These are phyloP conservation scores for Pseudocercospora eumusae DNA, from an alignment of 2,329 filamentous ascomycete species.

Conservation along the genomic window DNA sequence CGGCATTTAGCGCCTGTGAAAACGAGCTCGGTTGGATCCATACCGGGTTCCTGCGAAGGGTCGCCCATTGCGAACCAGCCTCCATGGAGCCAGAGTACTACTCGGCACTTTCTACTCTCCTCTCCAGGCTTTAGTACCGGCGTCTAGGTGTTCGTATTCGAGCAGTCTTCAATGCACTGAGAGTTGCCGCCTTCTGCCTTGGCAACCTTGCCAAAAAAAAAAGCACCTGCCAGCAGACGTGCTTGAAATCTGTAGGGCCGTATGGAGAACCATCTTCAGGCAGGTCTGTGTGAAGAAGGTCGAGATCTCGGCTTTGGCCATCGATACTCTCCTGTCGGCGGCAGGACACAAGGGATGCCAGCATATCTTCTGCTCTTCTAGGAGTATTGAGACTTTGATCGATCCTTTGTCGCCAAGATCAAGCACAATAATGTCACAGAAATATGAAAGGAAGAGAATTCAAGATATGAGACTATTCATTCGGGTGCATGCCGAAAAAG, in stretches of 20 bases:
- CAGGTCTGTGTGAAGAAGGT: not conserved
- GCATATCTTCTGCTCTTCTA: constrained; percentile 11
- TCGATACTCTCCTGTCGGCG: constrained; percentile 16
- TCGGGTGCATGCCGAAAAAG: too few species aligned
- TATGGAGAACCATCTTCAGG: not conserved
- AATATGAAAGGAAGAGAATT: too few species aligned
- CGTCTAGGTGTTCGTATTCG: constrained; percentile 41
- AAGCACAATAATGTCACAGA: not conserved
- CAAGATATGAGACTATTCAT: too few species aligned
- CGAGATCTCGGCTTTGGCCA: constrained; percentile 13
- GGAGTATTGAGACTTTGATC: constrained; percentile 8
- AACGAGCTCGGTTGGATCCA: constrained; percentile 44
- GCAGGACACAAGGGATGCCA: constrained; percentile 12
- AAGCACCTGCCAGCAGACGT: constrained; percentile 63
- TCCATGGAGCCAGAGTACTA: constrained; percentile 51
- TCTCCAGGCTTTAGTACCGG: constrained; percentile 28
- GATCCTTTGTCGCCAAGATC: constrained; percentile 12
- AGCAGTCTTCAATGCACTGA: constrained; percentile 37
- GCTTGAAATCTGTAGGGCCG: constrained; percentile 13
- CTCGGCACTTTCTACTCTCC: constrained; percentile 37
- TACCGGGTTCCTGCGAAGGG: constrained; percentile 42
- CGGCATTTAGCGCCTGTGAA: constrained; percentile 60
- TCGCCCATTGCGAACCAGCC: constrained; percentile 44
- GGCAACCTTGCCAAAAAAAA: constrained; percentile 60
- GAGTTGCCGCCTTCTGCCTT: constrained; percentile 13